Evolutionary conservation across 805 yeast genomes (phyloP).

Genomic region (Citeromyces matritensis): DNA sequence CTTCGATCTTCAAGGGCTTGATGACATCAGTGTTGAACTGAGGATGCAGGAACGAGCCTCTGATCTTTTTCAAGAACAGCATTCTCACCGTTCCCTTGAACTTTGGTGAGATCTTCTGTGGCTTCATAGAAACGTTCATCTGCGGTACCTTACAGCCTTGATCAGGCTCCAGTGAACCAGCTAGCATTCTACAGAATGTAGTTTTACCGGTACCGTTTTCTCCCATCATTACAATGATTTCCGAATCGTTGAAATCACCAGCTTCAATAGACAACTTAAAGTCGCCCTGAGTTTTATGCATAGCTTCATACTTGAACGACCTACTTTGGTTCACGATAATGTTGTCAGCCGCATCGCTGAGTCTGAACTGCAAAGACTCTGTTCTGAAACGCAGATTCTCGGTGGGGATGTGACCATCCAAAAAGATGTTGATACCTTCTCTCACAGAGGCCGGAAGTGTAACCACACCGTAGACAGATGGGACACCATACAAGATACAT

Average conservation of each 20-base stretch:
- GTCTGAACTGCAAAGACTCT: slow-evolving; percentile 86
- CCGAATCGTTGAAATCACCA: slow-evolving; percentile 93
- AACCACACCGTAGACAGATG: slow-evolving; percentile 98
- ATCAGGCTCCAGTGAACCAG: slow-evolving; percentile 88
- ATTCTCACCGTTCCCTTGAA: slow-evolving; percentile 98
- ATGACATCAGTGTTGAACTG: slow-evolving; percentile 98
- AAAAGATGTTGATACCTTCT: slow-evolving; percentile 97
- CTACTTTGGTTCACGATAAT: slow-evolving; percentile 65
- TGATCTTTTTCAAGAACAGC: slow-evolving; percentile 89
- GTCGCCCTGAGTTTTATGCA: slow-evolving; percentile 91
- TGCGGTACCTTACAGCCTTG: slow-evolving; percentile 67
- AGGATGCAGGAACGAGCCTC: slow-evolving; percentile 86
- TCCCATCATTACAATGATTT: slow-evolving; percentile 98
- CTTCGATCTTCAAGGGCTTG: slow-evolving; percentile 88
- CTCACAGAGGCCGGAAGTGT: slow-evolving; percentile 93
- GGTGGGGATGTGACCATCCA: slow-evolving; percentile 95
- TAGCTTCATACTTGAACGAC: slow-evolving; percentile 61
- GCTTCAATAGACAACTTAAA: slow-evolving; percentile 69
- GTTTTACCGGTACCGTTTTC: slow-evolving; percentile 99
- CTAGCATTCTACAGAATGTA: slow-evolving; percentile 87
- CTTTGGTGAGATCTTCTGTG: slow-evolving; percentile 97
- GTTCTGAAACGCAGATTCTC: slow-evolving; percentile 96
- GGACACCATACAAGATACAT: slow-evolving; percentile 94
- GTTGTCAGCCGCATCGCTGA: slow-evolving; percentile 79
- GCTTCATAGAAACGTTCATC: slow-evolving; percentile 92